A percentile compares a stretch with the other conserved stretches of the same genome.
phyloP scores from a whole-genome alignment of 495 filamentous ascomycete genomes.

The Apodospora peruviana region DNA sequence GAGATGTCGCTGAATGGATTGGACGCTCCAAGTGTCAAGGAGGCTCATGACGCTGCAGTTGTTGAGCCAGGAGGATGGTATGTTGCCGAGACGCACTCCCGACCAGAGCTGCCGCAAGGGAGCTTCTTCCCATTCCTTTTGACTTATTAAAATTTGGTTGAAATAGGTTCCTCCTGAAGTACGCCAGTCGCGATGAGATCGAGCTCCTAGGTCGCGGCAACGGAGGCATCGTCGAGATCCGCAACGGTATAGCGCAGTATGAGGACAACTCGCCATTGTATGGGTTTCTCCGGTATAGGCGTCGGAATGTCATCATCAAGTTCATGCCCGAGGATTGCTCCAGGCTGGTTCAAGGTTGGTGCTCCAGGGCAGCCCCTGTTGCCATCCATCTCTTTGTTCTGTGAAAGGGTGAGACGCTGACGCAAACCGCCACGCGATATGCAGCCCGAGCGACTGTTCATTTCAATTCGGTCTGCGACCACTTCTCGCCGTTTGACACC shows the following conservation, averaged over 20 bases:
- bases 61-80: conserved; percentile 93
- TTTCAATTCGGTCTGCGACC: conserved; percentile 79
- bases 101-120: background rate
- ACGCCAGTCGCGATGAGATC: conserved; percentile 82
- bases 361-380: conserved; percentile 3
- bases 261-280: conserved; percentile 82
- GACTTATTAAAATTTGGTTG: background rate
- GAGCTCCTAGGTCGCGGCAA: conserved; percentile 71
- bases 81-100: too few species aligned
- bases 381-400: background rate
- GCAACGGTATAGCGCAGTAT: conserved; percentile 69
- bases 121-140: background rate
- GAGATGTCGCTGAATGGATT: conserved; percentile 96
- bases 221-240: conserved; percentile 80
- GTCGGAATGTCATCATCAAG: conserved; percentile 86
- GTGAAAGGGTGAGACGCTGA: conserved; percentile 9
- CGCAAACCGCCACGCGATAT: conserved; percentile 1
- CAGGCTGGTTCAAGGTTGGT: conserved; percentile 78
- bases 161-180: conserved; percentile 87
- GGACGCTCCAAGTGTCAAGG: conserved; percentile 72
- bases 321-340: conserved; percentile 89
- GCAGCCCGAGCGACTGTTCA: conserved; percentile 91
- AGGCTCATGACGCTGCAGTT: conserved; percentile 75
- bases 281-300: conserved; percentile 84
- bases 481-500: conserved; percentile 83